Conservation (phyloP, 169 alveolate genomes). For the Plasmodium relictum region DNA sequence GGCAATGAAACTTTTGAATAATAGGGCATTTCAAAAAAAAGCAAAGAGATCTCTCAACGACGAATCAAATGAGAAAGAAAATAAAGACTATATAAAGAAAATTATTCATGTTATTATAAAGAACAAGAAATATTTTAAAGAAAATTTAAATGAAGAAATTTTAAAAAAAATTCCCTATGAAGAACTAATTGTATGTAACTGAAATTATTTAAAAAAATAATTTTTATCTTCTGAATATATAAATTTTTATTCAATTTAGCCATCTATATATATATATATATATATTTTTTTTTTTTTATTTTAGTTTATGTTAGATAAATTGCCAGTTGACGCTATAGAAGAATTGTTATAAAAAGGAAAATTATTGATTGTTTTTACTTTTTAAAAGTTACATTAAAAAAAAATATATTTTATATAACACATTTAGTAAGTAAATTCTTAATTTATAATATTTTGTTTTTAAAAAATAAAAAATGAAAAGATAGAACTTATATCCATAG, state of each 20-base stretch:
- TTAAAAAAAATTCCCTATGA: conserved; percentile 57
- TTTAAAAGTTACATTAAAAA: background rate
- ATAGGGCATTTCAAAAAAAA: conserved; percentile 42
- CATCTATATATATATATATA: background rate
- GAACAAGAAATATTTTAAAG: conserved; percentile 28
- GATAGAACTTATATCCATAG: too few species aligned
- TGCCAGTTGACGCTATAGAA: background rate
- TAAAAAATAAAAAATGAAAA: too few species aligned
- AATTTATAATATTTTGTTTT: too few species aligned
- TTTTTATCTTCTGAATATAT: background rate
- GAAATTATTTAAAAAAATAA: background rate
- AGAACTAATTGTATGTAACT: conserved; percentile 43
- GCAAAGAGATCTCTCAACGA: conserved; percentile 31
- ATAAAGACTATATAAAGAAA: conserved; percentile 41
- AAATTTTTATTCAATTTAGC: background rate
- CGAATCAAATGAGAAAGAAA: conserved; percentile 9
- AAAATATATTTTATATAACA: background rate
- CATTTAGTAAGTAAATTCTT: too few species aligned
- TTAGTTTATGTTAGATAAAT: background rate
- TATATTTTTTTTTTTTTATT: conserved; percentile 4
- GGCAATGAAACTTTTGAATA: conserved; percentile 70
- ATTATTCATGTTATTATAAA: conserved; percentile 51
- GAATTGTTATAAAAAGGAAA: background rate
- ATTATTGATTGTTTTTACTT: background rate
- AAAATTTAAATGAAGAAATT: conserved; percentile 35